phyloP scores from a whole-genome alignment of 306 rosid species.

The Medicago lupulina region DNA sequence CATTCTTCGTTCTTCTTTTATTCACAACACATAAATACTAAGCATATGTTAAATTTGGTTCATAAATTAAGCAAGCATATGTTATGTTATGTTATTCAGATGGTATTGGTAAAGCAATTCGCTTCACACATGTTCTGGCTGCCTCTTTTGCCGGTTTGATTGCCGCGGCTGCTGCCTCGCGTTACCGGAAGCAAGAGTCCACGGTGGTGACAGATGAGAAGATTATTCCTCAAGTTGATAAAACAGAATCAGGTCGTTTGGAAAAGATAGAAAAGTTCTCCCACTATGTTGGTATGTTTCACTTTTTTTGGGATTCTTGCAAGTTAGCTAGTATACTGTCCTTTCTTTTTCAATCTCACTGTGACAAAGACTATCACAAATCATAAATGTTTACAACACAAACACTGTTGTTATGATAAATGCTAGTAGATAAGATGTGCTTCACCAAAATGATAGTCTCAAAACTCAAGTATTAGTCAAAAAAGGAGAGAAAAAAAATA shows the following conservation, averaged over 20 bases:
- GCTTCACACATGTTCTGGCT: constrained; percentile 46
- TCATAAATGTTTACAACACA: background rate
- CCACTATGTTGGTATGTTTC: constrained; percentile 68
- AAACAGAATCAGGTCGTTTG: constrained; percentile 66
- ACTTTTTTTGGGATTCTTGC: background rate
- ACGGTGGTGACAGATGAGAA: constrained; percentile 28
- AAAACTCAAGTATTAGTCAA: background rate
- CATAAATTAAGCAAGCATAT: too few relatives aligned
- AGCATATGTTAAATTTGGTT: background rate
- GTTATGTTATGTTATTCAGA: constrained; percentile 46
- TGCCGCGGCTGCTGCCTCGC: constrained; percentile 38
- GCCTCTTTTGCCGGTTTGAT: constrained; percentile 57
- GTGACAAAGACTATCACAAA: background rate
- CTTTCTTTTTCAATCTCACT: background rate
- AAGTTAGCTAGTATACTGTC: background rate
- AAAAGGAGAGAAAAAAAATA: background rate
- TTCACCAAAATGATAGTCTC: background rate
- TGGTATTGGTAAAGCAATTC: constrained; percentile 43
- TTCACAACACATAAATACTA: background rate
- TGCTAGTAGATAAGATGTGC: background rate
- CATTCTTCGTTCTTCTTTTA: background rate
- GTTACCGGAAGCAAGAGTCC: constrained; percentile 31
- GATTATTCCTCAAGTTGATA: constrained; percentile 47
- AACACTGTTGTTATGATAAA: background rate
- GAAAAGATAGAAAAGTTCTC: constrained; percentile 71